Evolutionary conservation across 371 early-diverging fungal genomes (phyloP).

Genomic region (Coemansia sp.): DNA sequence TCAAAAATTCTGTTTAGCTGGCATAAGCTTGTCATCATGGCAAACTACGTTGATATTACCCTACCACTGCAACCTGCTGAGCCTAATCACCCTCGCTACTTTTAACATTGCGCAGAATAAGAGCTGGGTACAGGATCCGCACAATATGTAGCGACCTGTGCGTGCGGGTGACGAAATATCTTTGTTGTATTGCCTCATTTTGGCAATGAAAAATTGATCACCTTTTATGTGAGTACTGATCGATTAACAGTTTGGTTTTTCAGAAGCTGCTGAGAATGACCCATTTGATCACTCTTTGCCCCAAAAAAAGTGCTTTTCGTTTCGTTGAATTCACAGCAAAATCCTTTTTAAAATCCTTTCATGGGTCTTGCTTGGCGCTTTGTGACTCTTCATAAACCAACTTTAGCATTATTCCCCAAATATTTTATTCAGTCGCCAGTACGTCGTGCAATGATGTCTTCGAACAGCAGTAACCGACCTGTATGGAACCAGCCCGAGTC

Average conservation of each 20-base stretch:
- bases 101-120: slow-evolving; percentile 17
- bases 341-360: too few relatives aligned
- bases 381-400: neutral
- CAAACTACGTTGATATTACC: slow-evolving; percentile 80
- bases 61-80: slow-evolving; percentile 73
- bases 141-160: slow-evolving; percentile 71
- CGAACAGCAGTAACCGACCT: slow-evolving; percentile 26
- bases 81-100: slow-evolving; percentile 52
- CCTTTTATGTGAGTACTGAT: too few relatives aligned
- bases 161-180: slow-evolving; percentile 64
- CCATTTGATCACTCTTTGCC: too few relatives aligned
- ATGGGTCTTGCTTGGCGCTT: slow-evolving; percentile 1
- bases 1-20: slow-evolving; percentile 72
- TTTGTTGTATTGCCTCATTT: too few relatives aligned
- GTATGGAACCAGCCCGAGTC: slow-evolving; percentile 46
- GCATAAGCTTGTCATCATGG: slow-evolving; percentile 73
- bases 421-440: neutral
- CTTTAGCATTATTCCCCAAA: neutral
- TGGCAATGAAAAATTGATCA: too few relatives aligned
- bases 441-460: slow-evolving; percentile 31
- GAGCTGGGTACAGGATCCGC: slow-evolving; percentile 55
- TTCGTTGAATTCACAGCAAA: too few relatives aligned
- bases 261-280: too few relatives aligned
- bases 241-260: too few relatives aligned
- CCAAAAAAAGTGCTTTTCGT: too few relatives aligned